Percentiles rank a stretch among this genome's conserved stretches.
Evolutionary conservation across 2,329 filamentous ascomycete genomes (phyloP).

Genomic region (Simplicillium sp.): DNA sequence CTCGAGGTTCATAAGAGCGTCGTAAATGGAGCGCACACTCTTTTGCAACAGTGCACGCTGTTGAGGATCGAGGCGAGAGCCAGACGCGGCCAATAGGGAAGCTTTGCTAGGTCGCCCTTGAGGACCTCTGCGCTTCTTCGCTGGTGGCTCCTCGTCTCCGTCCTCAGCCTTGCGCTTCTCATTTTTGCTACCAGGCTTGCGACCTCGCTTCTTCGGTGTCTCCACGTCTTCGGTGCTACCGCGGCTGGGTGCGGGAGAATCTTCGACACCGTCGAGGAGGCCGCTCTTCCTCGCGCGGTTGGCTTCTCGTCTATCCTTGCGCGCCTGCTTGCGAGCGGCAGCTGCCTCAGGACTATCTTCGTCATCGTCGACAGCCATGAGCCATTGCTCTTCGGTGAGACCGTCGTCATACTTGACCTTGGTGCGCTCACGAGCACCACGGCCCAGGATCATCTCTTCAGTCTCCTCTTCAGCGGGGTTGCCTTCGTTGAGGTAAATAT

Average conservation of each 20-base stretch:
- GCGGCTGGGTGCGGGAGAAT: slow-evolving; percentile 69
- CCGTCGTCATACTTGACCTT: slow-evolving; percentile 95
- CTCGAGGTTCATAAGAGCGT: slow-evolving; percentile 74
- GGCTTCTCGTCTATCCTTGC: slow-evolving; percentile 66
- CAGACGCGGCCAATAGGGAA: slow-evolving; percentile 16
- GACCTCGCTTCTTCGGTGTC: slow-evolving; percentile 72
- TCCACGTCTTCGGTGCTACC: slow-evolving; percentile 75
- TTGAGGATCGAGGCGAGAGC: slow-evolving; percentile 48
- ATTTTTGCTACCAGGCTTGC: slow-evolving; percentile 62
- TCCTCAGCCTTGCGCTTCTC: slow-evolving; percentile 87
- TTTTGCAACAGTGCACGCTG: slow-evolving; percentile 72
- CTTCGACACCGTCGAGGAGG: slow-evolving; percentile 32
- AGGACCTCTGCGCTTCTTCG: slow-evolving; percentile 68
- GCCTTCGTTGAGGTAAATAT: slow-evolving; percentile 86
- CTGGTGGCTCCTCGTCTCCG: slow-evolving; percentile 65
- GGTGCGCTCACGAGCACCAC: slow-evolving; percentile 89
- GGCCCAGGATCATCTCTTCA: slow-evolving; percentile 66
- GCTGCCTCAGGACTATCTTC: slow-evolving; percentile 92
- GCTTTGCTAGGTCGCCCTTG: slow-evolving; percentile 59
- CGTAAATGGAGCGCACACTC: slow-evolving; percentile 68
- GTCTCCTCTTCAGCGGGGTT: slow-evolving; percentile 71
- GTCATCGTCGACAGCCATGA: slow-evolving; percentile 94
- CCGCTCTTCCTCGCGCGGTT: slow-evolving; percentile 60
- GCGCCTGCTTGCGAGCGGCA: slow-evolving; percentile 78
- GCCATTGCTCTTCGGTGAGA: slow-evolving; percentile 96